phyloP scores from a whole-genome alignment of 108 stramenopile genomes.

The Epithemia pelagica region DNA sequence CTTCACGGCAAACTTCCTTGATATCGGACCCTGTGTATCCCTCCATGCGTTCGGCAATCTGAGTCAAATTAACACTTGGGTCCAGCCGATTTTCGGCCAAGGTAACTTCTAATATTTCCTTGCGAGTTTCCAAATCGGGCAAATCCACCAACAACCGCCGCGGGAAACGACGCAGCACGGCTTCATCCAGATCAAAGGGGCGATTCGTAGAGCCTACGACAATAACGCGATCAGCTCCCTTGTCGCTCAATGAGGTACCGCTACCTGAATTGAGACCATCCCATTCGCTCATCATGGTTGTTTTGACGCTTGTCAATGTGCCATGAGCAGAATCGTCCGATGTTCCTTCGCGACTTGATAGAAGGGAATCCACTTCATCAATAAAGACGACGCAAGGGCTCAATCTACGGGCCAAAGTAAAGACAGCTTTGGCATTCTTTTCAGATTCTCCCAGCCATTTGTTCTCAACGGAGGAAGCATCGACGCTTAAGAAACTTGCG shows the following conservation, averaged over 20 bases:
- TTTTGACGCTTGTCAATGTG: constrained; percentile 96
- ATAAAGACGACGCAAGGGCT: constrained; percentile 96
- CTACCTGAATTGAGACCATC: constrained; percentile 92
- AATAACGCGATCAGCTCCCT: constrained; percentile 79
- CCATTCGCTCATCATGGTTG: constrained; percentile 97
- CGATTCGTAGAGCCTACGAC: constrained; percentile 97
- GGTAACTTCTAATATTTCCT: constrained; percentile 88
- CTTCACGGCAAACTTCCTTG: constrained; percentile 95
- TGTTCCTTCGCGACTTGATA: constrained; percentile 85
- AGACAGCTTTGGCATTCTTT: constrained; percentile 98
- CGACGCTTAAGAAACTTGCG: constrained; percentile 92
- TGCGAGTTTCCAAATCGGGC: constrained; percentile 85
- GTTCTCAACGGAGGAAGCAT: constrained; percentile 95
- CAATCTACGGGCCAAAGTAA: constrained; percentile 91
- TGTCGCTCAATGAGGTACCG: constrained; percentile 67
- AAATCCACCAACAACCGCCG: constrained; percentile 95
- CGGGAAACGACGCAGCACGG: constrained; percentile 92
- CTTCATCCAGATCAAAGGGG: constrained; percentile 96
- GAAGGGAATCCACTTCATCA: constrained; percentile 93
- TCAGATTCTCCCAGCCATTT: constrained; percentile 98
- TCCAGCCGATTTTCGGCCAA: constrained; percentile 82
- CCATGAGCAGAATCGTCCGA: constrained; percentile 94
- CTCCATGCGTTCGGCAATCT: constrained; percentile 85
- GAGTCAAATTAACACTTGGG: constrained; percentile 76
- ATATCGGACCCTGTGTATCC: constrained; percentile 97